phyloP scores from a whole-genome alignment of 1,284 basidiomycete species.

The Neotropicomus parvogracilis region DNA sequence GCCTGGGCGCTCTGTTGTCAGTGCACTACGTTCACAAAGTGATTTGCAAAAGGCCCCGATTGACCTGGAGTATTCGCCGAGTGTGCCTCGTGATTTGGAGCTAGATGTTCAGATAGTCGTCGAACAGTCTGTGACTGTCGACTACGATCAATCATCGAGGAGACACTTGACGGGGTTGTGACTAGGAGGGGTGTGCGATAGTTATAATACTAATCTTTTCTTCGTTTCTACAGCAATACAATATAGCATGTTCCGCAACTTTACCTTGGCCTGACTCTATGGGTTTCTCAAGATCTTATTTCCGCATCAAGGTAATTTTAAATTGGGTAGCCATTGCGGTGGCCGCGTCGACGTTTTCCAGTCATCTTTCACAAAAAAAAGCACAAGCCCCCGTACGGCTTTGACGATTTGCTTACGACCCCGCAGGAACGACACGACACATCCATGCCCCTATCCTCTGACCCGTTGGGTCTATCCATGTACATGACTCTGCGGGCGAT shows the following conservation, averaged over 20 bases:
- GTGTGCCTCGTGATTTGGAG: slow-evolving; percentile 23
- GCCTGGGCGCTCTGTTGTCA: slow-evolving; percentile 15
- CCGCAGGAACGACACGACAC: background rate
- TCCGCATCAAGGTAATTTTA: slow-evolving; percentile 12
- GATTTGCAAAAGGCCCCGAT: slow-evolving; percentile 25
- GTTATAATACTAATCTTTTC: slow-evolving; percentile 1
- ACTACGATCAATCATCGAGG: slow-evolving; percentile 27
- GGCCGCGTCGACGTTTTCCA: background rate
- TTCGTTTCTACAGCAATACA: slow-evolving; percentile 13
- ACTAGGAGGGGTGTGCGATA: slow-evolving; percentile 10
- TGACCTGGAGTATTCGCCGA: slow-evolving; percentile 24
- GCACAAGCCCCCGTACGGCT: background rate
- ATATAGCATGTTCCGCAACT: background rate
- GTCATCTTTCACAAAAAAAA: background rate
- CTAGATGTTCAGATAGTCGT: slow-evolving; percentile 31
- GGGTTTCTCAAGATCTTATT: background rate
- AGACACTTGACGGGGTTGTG: slow-evolving; percentile 13
- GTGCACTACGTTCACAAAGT: slow-evolving; percentile 23
- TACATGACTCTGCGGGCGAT: background rate
- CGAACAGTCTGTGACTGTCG: slow-evolving; percentile 31
- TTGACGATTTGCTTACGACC: background rate
- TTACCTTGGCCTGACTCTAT: too few relatives aligned
- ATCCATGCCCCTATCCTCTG: slow-evolving; percentile 13
- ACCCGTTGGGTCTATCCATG: background rate
- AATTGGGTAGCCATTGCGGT: slow-evolving; percentile 7